Percentiles rank a stretch among this genome's conserved stretches.
These are phyloP conservation scores for Arthroderma uncinatum DNA, from an alignment of 2,329 filamentous ascomycete species.

Conservation along the genomic window DNA sequence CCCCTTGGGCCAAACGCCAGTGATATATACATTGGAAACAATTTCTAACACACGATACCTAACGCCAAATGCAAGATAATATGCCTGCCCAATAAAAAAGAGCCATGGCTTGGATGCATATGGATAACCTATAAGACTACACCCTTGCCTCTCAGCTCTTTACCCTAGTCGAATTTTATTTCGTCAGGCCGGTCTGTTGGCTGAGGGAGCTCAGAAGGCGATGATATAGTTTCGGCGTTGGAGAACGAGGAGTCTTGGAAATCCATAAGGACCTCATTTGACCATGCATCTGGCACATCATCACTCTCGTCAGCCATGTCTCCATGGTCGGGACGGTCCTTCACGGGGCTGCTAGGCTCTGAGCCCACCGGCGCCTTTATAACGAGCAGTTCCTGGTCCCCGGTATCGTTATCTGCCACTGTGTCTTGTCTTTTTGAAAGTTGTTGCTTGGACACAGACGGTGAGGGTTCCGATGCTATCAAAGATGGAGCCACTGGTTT, in stretches of 20 bases:
- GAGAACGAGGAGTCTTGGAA: background rate
- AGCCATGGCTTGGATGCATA: background rate
- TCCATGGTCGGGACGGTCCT: background rate
- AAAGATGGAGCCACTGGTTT: conserved; percentile 47
- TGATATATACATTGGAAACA: conserved; percentile 1
- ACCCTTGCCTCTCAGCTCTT: background rate
- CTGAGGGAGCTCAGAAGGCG: background rate
- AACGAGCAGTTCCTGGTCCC: conserved; percentile 47
- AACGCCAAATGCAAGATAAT: background rate
- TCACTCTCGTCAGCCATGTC: background rate
- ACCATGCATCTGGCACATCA: conserved; percentile 1
- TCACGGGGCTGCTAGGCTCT: conserved; percentile 15
- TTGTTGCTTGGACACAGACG: conserved; percentile 35
- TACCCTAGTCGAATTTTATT: background rate
- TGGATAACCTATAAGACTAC: background rate
- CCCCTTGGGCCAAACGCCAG: background rate
- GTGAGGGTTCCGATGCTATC: conserved; percentile 23
- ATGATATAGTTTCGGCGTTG: background rate
- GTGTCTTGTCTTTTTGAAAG: conserved; percentile 39
- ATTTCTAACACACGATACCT: background rate
- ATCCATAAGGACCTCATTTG: conserved; percentile 2
- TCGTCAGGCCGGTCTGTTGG: background rate
- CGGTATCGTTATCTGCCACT: conserved; percentile 24
- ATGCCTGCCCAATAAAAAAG: background rate
- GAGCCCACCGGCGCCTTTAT: conserved; percentile 56